These are phyloP conservation scores for Podaxis rugospora DNA, from an alignment of 768 basidiomycete genomes.

Conservation along the genomic window DNA sequence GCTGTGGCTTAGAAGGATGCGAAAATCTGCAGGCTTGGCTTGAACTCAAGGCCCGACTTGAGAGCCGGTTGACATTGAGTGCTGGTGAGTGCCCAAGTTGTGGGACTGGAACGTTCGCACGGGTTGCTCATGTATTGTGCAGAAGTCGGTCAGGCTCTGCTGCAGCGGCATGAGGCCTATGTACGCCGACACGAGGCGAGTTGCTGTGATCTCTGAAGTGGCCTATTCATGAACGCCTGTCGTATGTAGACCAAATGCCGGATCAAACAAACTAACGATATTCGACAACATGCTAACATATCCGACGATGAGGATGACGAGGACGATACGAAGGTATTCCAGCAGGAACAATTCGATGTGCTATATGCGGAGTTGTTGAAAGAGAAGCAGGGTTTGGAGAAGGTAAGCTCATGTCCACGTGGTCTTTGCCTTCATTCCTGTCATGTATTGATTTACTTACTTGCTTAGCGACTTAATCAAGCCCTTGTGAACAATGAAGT, in stretches of 20 bases:
- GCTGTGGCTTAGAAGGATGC: slow-evolving; percentile 64
- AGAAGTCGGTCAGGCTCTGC: slow-evolving; percentile 89
- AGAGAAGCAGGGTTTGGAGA: slow-evolving; percentile 62
- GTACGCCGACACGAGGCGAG: slow-evolving; percentile 67
- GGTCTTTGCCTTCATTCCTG: neutral
- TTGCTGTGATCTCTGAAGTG: slow-evolving; percentile 11
- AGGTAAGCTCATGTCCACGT: slow-evolving; percentile 31
- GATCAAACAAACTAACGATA: slow-evolving; percentile 17
- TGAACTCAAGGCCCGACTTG: slow-evolving; percentile 62
- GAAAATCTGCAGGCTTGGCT: slow-evolving; percentile 62
- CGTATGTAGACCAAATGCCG: slow-evolving; percentile 16
- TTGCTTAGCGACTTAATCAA: slow-evolving; percentile 64
- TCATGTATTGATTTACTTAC: slow-evolving; percentile 5
- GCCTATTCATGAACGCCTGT: neutral
- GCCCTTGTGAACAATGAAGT: slow-evolving; percentile 80
- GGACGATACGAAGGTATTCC: slow-evolving; percentile 18
- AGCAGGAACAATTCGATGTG: slow-evolving; percentile 27
- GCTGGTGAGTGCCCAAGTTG: slow-evolving; percentile 59
- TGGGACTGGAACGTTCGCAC: neutral
- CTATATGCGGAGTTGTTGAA: slow-evolving; percentile 33
- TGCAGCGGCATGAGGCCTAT: slow-evolving; percentile 85
- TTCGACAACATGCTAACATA: slow-evolving; percentile 14
- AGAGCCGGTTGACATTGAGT: slow-evolving; percentile 75
- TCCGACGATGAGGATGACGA: slow-evolving; percentile 14
- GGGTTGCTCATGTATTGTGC: neutral